Base-by-base conservation (phyloP, 108 stramenopile species). In the Pseudonitzschia multistriata region DNA sequence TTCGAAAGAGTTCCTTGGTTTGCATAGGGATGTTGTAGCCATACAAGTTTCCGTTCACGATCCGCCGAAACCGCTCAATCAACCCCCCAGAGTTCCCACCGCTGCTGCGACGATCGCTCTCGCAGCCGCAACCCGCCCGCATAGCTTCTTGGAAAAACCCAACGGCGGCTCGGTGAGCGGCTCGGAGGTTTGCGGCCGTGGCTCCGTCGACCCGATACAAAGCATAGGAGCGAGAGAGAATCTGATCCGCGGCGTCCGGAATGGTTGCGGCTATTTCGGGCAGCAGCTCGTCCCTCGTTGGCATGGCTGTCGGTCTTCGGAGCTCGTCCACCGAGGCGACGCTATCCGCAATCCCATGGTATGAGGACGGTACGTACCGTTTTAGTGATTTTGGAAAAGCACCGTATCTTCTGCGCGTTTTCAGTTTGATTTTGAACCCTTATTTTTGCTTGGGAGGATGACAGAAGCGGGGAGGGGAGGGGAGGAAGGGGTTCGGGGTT, bases 1-100 rank as follows among this genome's bases (percentile, higher is more conserved):
- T 69, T 54, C 76, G 72, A 70, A 77, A 81, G 14, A 81, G 42
- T 21, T 53, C 37, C 37, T 81, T 81, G 22, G 76, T 66, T 21
- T 6, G 56, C 1, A 72, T 68, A 34, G 75, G 79, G 15, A 60
- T 54, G 39, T 81, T 76, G 42, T 66, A 73, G 11, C 79, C 79
- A 42, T 75, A 64, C 49, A 79, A 67, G 49, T 74, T 36, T 15
- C 79, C 79, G 29, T 68, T 36, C 21, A 72, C 49, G 15, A 79
- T 71, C 0, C 56, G 70, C 25, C 37, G 63, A 45, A 45, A 64
- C 13, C 27, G 22, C 14, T 0, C 34, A 1, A 48, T 15, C 3
- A 45, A 45, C 42, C 7, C 13, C 37, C 47, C 63, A 22, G 52
- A 24, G 0, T 59, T 59, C 5, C 19, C 15, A 59, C 35, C 19